Evolutionary conservation across 768 basidiomycete genomes (phyloP).

Genomic region (Leucocoprinus leucothites): DNA sequence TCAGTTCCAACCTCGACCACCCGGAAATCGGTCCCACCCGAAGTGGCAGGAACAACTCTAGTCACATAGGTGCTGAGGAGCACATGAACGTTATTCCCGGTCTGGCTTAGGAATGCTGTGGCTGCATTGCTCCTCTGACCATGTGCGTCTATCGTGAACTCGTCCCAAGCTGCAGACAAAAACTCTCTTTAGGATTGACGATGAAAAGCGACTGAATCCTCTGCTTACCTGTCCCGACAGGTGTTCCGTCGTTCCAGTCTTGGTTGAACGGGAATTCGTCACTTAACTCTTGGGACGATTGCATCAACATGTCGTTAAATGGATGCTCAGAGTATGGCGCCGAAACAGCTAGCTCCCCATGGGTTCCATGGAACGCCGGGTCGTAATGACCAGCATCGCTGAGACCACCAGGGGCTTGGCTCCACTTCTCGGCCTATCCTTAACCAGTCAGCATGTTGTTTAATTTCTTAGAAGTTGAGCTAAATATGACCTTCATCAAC

Average conservation of each 20-base stretch:
- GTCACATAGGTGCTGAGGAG: conserved; percentile 15
- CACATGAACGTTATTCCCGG: conserved; percentile 8
- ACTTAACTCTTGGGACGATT: not conserved
- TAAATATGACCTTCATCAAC: conserved; percentile 18
- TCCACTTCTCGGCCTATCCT: not conserved
- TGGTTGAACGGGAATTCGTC: conserved; percentile 7
- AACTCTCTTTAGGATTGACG: not conserved
- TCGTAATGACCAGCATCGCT: conserved; percentile 12
- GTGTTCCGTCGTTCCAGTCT: conserved; percentile 8
- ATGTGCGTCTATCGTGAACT: conserved; percentile 12
- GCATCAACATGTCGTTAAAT: not conserved
- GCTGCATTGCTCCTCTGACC: conserved; percentile 15
- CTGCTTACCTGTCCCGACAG: conserved; percentile 7
- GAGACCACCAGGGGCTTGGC: conserved; percentile 1
- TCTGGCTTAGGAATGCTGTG: conserved; percentile 11
- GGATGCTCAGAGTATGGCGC: conserved; percentile 19
- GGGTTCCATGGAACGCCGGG: conserved; percentile 9
- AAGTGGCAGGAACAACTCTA: conserved; percentile 6
- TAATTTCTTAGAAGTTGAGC: not conserved
- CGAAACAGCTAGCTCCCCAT: conserved; percentile 1
- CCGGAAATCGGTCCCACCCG: conserved; percentile 11
- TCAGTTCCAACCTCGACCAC: conserved; percentile 11
- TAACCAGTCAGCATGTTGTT: not conserved
- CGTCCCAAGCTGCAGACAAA: not conserved
- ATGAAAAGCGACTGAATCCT: not conserved